These are phyloP conservation scores for Nissolia schottii DNA, from an alignment of 306 rosid species.

Conservation along the genomic window DNA sequence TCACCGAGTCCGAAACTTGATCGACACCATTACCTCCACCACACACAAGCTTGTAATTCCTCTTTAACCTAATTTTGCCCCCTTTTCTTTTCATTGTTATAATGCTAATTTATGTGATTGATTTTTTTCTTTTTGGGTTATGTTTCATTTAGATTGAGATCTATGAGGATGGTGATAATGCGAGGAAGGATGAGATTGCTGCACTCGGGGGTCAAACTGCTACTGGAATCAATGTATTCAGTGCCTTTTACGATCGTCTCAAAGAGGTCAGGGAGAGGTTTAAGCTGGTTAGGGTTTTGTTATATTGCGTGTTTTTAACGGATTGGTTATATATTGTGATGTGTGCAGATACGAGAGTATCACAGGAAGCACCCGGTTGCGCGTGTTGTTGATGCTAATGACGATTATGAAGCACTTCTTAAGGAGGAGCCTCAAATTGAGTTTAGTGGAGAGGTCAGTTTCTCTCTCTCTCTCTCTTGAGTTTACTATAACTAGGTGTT, in stretches of 20 bases:
- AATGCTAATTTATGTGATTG: neutral
- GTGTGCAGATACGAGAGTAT: slow-evolving; percentile 85
- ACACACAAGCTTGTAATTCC: slow-evolving; percentile 59
- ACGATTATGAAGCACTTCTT: slow-evolving; percentile 64
- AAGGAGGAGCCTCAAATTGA: slow-evolving; percentile 90
- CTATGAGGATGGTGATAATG: slow-evolving; percentile 78
- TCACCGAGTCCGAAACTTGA: slow-evolving; percentile 83
- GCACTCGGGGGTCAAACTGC: slow-evolving; percentile 97
- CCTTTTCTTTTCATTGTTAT: neutral
- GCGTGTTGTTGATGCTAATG: slow-evolving; percentile 73
- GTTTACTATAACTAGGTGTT: neutral
- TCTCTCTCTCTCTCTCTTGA: neutral
- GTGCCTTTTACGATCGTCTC: slow-evolving; percentile 93
- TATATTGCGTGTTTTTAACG: neutral
- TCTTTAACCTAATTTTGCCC: neutral
- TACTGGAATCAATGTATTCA: slow-evolving; percentile 77
- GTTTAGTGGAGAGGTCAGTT: slow-evolving; percentile 91
- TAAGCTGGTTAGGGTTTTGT: neutral
- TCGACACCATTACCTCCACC: slow-evolving; percentile 62
- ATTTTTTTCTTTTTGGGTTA: neutral
- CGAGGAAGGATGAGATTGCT: slow-evolving; percentile 95
- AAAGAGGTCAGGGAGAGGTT: slow-evolving; percentile 64
- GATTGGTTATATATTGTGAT: slow-evolving; percentile 17
- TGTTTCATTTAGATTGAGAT: slow-evolving; percentile 55
- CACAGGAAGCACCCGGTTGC: slow-evolving; percentile 95